A percentile compares a stretch with the other conserved stretches of the same genome.
phyloP scores from a whole-genome alignment of 2,329 filamentous ascomycete genomes.

The Trichoderma harzianum region DNA sequence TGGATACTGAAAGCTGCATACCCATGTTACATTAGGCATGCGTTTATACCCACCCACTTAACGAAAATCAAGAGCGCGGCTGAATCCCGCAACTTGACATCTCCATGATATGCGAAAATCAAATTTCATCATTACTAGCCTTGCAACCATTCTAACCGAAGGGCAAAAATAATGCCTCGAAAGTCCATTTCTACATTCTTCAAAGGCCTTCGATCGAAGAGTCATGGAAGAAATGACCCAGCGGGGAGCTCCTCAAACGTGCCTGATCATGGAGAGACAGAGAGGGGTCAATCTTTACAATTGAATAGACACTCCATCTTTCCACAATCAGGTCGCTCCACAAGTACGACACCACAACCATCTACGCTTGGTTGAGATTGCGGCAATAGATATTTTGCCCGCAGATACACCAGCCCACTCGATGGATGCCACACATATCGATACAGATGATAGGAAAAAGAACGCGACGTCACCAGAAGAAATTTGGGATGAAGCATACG shows the following conservation, averaged over 20 bases:
- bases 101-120: neutral
- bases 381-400: neutral
- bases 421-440: neutral
- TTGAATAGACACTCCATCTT: neutral
- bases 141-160: neutral
- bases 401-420: neutral
- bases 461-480: neutral
- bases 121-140: neutral
- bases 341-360: neutral
- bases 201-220: neutral
- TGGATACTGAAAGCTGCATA: neutral
- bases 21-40: neutral
- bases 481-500: neutral
- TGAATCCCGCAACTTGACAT: neutral
- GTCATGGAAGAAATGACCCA: neutral
- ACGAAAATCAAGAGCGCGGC: neutral
- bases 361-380: rapidly evolving
- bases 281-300: neutral
- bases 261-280: neutral
- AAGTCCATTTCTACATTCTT: neutral
- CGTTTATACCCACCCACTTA: neutral
- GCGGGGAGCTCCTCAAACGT: neutral
- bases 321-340: neutral
- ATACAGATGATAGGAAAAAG: neutral
- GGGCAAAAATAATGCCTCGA: neutral